Conservation (phyloP, 1,284 basidiomycete genomes). For the Cryptococcus sp. region DNA sequence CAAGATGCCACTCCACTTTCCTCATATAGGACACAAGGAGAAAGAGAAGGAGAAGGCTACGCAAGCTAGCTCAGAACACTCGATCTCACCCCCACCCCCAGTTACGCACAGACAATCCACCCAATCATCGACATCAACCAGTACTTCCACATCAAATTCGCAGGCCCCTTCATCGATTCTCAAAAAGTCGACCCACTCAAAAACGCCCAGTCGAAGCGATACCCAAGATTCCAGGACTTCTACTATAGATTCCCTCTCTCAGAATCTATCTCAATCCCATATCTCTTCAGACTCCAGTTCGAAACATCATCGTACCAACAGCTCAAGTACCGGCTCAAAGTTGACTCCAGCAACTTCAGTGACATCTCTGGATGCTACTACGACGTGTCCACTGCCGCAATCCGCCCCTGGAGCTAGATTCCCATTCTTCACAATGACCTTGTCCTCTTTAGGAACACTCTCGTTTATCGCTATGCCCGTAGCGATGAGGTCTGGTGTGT, state of each 20-base stretch:
- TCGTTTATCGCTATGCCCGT: constrained; percentile 40
- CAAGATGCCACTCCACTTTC: background rate
- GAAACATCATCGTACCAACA: background rate
- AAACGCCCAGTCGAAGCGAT: background rate
- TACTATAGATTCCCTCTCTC: background rate
- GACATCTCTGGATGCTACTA: constrained; percentile 25
- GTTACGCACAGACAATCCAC: background rate
- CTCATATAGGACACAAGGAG: background rate
- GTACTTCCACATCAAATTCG: too few species aligned
- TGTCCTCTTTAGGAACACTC: constrained; percentile 36
- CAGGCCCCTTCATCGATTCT: background rate
- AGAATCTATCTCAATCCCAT: background rate
- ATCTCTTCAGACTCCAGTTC: background rate
- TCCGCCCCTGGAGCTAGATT: constrained; percentile 15
- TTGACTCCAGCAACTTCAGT: constrained; percentile 25
- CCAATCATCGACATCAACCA: background rate
- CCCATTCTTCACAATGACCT: constrained; percentile 41
- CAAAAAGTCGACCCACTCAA: background rate
- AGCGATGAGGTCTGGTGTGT: constrained; percentile 23
- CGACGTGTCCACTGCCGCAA: constrained; percentile 37
- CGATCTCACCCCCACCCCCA: background rate
- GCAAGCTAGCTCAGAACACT: background rate
- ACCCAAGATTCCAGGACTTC: background rate
- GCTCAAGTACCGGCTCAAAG: background rate
- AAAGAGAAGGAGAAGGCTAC: too few species aligned